Base-by-base conservation (phyloP, 2,329 filamentous ascomycete species). In the Elsinoe batatas region DNA sequence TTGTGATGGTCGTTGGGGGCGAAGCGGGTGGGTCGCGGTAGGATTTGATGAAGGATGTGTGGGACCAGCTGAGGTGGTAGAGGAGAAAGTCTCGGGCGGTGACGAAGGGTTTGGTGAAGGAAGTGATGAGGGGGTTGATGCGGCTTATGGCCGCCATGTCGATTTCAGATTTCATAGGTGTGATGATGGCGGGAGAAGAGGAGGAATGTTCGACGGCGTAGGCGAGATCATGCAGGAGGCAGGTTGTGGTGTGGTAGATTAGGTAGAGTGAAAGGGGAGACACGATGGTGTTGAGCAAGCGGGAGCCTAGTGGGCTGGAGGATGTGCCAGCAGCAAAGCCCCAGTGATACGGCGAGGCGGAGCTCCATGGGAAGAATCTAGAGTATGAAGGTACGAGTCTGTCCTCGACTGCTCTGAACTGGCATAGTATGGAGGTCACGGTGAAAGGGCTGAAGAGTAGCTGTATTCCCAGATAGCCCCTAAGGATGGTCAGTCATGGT, bases 371-470 rank as follows among this genome's bases (percentile, higher is more conserved):
- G 5, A 51, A 8, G 47, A 37, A 51, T 11, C 47, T 30, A 2
- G 32, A 22, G 12, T 51, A 51, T 2, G 47, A 51, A 5, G 47
- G 47, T 13, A 38, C 18, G 18, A 37, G 22, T 15, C 37, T 38
- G 18, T 51, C 47, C 3, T 22, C 8, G 3, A 38, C 35, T 11
- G 17, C 15, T 11, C 47, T 15, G 18, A 51, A 51, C 36, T 51
- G 47, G 15, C 47, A 20, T 7, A 51, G 33, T 12, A 33, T 17
- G 10, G 47, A 51, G 7, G 47, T 51, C 5, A 51, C 22, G 3
- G 47, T 51, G 47, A 51, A 51, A 13, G 47, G 47, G 20, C 47
- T 51, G 47, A 51, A 51, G 17, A 51, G 32, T 5, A 51, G 32
- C 33, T 51, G 32, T 15, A 51, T 51, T 12, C 32, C 33, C 6